A percentile compares a stretch with the other conserved stretches of the same genome.
Evolutionary conservation across 2,329 filamentous ascomycete species (phyloP).

Genomic region (Bipolaris bicolor): DNA sequence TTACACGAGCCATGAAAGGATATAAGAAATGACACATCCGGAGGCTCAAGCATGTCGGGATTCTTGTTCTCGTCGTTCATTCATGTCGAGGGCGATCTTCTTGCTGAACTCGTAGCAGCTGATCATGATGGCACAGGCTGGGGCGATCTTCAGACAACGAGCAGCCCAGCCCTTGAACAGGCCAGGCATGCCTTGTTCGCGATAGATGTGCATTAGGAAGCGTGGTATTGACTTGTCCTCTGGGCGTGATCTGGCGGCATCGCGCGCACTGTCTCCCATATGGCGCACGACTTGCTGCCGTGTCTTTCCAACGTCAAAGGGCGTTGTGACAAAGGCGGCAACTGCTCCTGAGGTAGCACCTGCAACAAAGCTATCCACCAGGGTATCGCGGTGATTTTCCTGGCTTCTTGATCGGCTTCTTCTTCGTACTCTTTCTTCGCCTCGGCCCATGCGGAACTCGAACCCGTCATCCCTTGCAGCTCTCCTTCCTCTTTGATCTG

Average conservation of each 20-base stretch:
- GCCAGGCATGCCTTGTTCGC: slow-evolving; percentile 78
- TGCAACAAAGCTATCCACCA: slow-evolving; percentile 86
- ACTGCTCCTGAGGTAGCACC: slow-evolving; percentile 83
- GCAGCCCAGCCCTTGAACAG: slow-evolving; percentile 93
- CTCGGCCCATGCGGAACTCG: slow-evolving; percentile 44
- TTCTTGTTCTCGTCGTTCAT: slow-evolving; percentile 59
- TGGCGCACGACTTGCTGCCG: slow-evolving; percentile 84
- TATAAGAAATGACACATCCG: background rate
- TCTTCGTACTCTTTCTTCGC: slow-evolving; percentile 37
- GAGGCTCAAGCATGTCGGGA: slow-evolving; percentile 20
- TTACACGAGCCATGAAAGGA: background rate
- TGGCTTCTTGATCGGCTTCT: slow-evolving; percentile 63
- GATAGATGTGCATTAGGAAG: slow-evolving; percentile 90
- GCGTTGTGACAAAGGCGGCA: slow-evolving; percentile 87
- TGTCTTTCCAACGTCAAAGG: slow-evolving; percentile 98
- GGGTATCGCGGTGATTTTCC: slow-evolving; percentile 76
- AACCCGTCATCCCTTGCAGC: slow-evolving; percentile 36
- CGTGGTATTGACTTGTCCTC: slow-evolving; percentile 80
- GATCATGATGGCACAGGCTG: slow-evolving; percentile 98
- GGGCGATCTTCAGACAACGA: slow-evolving; percentile 90
- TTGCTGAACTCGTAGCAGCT: slow-evolving; percentile 97
- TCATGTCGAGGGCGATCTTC: slow-evolving; percentile 78
- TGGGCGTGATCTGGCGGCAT: slow-evolving; percentile 58
- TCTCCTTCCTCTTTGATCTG: slow-evolving; percentile 67
- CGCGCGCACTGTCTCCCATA: slow-evolving; percentile 46